These are phyloP conservation scores for Scorias spongiosa DNA, from an alignment of 2,329 filamentous ascomycete species.

Conservation along the genomic window DNA sequence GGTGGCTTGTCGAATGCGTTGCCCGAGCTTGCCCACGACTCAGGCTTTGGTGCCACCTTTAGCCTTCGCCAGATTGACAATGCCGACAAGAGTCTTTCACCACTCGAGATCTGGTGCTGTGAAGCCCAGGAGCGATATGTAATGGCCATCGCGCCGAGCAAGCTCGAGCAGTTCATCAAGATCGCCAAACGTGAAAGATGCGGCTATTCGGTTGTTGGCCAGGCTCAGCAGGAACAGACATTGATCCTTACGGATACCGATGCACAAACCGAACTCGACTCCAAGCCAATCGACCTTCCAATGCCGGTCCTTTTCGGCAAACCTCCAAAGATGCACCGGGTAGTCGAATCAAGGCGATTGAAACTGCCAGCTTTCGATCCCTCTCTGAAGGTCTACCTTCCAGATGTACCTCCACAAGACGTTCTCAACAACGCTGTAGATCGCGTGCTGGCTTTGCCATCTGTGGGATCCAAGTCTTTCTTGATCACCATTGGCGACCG, in stretches of 20 bases:
- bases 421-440: conserved; percentile 51
- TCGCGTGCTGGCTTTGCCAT: conserved; percentile 67
- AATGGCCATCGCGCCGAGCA: conserved; percentile 66
- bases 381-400: conserved; percentile 51
- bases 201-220: conserved; percentile 81
- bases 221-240: conserved; percentile 54
- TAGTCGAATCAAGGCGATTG: conserved; percentile 54
- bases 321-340: conserved; percentile 63
- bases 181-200: conserved; percentile 72
- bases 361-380: conserved; percentile 59
- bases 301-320: conserved; percentile 83
- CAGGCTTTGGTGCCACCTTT: conserved; percentile 77
- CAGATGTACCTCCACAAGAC: conserved; percentile 30
- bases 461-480: conserved; percentile 94
- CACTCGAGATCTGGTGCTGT: conserved; percentile 94
- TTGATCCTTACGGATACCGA: conserved; percentile 73
- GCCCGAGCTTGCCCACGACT: conserved; percentile 82
- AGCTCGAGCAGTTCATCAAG: conserved; percentile 56
- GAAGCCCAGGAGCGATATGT: conserved; percentile 96
- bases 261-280: conserved; percentile 54
- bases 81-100: conserved; percentile 81
- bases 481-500: conserved; percentile 93
- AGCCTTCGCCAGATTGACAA: conserved; percentile 85
- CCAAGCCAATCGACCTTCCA: conserved; percentile 72
- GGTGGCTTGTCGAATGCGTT: conserved; percentile 75